Percentiles rank a stretch among this genome's conserved stretches.
Conservation (phyloP, 805 yeast species). For the Nakazawaea laoshanensis region DNA sequence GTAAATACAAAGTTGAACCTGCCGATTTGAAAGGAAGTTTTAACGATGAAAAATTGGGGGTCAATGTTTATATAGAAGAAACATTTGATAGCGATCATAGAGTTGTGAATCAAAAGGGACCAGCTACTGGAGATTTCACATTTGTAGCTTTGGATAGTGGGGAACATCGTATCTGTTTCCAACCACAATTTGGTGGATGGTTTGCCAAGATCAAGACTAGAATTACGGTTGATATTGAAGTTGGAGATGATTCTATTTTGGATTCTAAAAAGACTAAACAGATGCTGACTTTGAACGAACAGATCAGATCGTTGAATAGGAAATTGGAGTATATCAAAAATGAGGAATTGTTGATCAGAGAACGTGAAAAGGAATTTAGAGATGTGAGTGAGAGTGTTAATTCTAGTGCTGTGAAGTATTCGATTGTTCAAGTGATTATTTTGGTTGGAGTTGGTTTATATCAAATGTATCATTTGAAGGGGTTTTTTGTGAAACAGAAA, state of each 20-base stretch:
- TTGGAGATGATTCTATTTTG: slow-evolving; percentile 56
- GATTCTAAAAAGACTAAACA: slow-evolving; percentile 55
- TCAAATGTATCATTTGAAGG: slow-evolving; percentile 71
- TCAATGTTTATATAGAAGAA: slow-evolving; percentile 31
- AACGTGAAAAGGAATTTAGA: slow-evolving; percentile 69
- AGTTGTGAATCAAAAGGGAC: slow-evolving; percentile 60
- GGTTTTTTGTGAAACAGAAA: slow-evolving; percentile 83
- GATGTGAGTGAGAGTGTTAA: slow-evolving; percentile 73
- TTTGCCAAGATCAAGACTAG: slow-evolving; percentile 44
- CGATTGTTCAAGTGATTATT: slow-evolving; percentile 61
- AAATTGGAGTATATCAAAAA: slow-evolving; percentile 50
- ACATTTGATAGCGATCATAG: slow-evolving; percentile 78
- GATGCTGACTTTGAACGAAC: slow-evolving; percentile 42
- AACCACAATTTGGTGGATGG: slow-evolving; percentile 25
- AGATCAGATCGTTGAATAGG: slow-evolving; percentile 46
- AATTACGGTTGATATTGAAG: slow-evolving; percentile 58
- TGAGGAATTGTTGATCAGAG: slow-evolving; percentile 58
- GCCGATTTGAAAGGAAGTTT: slow-evolving; percentile 19
- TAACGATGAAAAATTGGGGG: slow-evolving; percentile 10
- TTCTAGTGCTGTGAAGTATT: slow-evolving; percentile 64
- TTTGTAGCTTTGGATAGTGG: slow-evolving; percentile 81
- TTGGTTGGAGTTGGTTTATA: slow-evolving; percentile 62
- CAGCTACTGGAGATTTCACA: slow-evolving; percentile 58
- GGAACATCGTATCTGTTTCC: slow-evolving; percentile 75
- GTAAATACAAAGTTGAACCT: slow-evolving; percentile 39